A percentile compares a stretch with the other conserved stretches of the same genome.
These are phyloP conservation scores for Hura crepitans DNA, from an alignment of 441 rosid genomes.

Conservation along the genomic window DNA sequence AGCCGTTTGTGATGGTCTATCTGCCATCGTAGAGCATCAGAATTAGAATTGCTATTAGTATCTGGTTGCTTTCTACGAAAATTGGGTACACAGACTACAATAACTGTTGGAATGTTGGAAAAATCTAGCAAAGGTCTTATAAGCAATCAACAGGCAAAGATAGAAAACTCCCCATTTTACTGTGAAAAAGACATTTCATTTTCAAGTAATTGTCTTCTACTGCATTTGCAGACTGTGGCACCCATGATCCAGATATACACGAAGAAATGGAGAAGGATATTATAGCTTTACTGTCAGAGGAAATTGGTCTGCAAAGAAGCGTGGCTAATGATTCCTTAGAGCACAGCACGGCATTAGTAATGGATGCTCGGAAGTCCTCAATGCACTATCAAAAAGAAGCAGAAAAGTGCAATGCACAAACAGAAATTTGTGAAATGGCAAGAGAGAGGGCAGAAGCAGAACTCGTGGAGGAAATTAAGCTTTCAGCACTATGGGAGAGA, in stretches of 20 bases:
- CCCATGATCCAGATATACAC: slow-evolving; percentile 30
- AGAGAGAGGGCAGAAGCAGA: slow-evolving; percentile 49
- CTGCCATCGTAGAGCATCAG: not conserved
- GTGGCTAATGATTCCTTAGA: slow-evolving; percentile 38
- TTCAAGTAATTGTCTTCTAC: not conserved
- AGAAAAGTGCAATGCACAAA: slow-evolving; percentile 50
- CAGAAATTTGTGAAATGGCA: slow-evolving; percentile 50
- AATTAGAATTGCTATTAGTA: not conserved
- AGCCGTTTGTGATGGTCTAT: not conserved
- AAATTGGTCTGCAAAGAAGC: slow-evolving; percentile 37
- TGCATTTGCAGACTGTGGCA: slow-evolving; percentile 37
- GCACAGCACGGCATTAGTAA: slow-evolving; percentile 26
- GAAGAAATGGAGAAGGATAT: slow-evolving; percentile 43
- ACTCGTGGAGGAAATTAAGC: slow-evolving; percentile 35
- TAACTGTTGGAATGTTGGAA: not conserved
- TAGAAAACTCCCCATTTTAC: not conserved
- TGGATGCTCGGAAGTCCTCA: slow-evolving; percentile 34
- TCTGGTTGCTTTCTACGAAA: not conserved
- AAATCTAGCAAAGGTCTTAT: not conserved
- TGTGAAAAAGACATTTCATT: not conserved
- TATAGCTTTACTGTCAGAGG: slow-evolving; percentile 39
- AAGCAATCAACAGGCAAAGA: not conserved
- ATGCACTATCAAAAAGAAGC: slow-evolving; percentile 49
- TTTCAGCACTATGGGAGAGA: slow-evolving; percentile 44
- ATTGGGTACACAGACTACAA: not conserved